Base-by-base conservation (phyloP, 768 basidiomycete genomes). In the Xerocomellus chrysenteron region DNA sequence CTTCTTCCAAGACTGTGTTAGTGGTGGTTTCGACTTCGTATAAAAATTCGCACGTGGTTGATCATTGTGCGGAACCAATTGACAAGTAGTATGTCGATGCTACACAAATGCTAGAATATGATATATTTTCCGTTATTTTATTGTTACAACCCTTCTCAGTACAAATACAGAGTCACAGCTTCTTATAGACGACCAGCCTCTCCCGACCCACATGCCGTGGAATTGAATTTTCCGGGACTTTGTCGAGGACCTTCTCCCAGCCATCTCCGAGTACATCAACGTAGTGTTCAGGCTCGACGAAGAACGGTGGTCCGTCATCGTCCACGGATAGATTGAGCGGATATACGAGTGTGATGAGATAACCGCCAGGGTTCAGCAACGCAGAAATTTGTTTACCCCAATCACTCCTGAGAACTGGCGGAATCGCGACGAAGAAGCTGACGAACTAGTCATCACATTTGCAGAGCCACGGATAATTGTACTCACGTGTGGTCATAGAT, bases 371-470 rank as follows among this genome's bases (percentile, higher is more conserved):
- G 53, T 82, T 84, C 50, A 86, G 68, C 16, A 90, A 66, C 16
- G 74, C 70, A 2, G 74, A 70, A 71, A 90, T 85, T 60, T 85
- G 76, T 14, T 64, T 59, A 1, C 80, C 88, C 87, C 87, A 89
- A 17, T 77, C 77, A 3, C 59, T 43, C 12, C 88, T 78, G 37
- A 68, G 73, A 3, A 70, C 55, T 0, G 85, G 87, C 0, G 82
- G 82, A 21, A 91, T 82, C 2, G 89, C 88, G 42, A 85, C 85
- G 67, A 91, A 90, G 73, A 90, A 56, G 19, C 64, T 68, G 36
- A 39, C 17, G 28, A 46, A 17, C 17, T n/a, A 19, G 41, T 46
- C 32, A 19, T 36, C 14, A 21, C 5, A 37, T 9, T 33, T 7
- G 21, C 12, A 30, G 19, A 47, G 39, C 28, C 9, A 48, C 0